phyloP scores from a whole-genome alignment of 2,329 filamentous ascomycete genomes.

The Raffaelea ambrosiae region DNA sequence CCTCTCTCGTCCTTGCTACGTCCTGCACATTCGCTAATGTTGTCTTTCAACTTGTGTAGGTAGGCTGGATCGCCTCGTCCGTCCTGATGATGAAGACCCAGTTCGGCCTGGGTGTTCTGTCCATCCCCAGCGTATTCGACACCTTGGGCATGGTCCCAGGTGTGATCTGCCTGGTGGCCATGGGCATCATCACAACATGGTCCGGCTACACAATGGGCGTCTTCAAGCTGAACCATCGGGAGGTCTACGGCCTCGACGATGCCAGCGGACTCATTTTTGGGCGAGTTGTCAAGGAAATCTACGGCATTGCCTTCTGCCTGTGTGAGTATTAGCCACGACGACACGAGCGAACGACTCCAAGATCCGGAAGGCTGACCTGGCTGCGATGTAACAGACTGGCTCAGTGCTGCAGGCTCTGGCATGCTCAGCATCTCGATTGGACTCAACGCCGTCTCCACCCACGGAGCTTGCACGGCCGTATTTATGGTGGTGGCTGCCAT shows the following conservation, averaged over 20 bases:
- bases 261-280: neutral
- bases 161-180: slow-evolving; percentile 70
- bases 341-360: neutral
- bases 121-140: slow-evolving; percentile 53
- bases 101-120: slow-evolving; percentile 54
- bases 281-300: neutral
- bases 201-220: slow-evolving; percentile 29
- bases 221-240: slow-evolving; percentile 25
- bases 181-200: slow-evolving; percentile 30
- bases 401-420: neutral
- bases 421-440: slow-evolving; percentile 23
- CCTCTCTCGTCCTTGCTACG: neutral
- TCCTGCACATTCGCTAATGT: too few relatives aligned
- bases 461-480: slow-evolving; percentile 51
- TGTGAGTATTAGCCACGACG: neutral
- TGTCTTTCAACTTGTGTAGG: slow-evolving; percentile 10
- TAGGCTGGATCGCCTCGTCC: slow-evolving; percentile 37
- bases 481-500: slow-evolving; percentile 44
- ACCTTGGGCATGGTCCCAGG: slow-evolving; percentile 74
- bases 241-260: slow-evolving; percentile 3
- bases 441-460: slow-evolving; percentile 50
- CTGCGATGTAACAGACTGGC: neutral
- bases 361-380: neutral
- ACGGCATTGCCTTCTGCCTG: neutral
- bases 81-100: slow-evolving; percentile 36